Conservation (phyloP, 305 asterid genomes). For the Solanum chacoense region DNA sequence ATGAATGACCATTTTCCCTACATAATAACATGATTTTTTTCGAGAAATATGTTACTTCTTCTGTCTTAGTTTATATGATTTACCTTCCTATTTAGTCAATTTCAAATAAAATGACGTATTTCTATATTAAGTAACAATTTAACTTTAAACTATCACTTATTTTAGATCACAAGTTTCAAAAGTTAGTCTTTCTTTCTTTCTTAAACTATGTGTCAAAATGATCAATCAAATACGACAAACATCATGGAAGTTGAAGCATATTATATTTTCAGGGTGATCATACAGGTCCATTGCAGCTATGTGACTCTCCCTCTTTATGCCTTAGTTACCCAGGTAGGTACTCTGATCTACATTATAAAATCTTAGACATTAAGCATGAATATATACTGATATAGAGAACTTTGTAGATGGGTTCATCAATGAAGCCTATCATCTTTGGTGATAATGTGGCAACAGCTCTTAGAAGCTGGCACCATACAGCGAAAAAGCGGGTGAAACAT, state of each 20-base stretch:
- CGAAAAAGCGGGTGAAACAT: conserved; percentile 31
- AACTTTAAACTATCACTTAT: too few species aligned
- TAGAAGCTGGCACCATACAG: conserved; percentile 42
- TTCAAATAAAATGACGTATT: too few species aligned
- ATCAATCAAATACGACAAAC: background rate
- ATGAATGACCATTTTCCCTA: background rate
- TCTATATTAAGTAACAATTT: too few species aligned
- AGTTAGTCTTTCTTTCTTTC: too few species aligned
- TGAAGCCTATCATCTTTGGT: conserved; percentile 53
- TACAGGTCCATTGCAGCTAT: conserved; percentile 54
- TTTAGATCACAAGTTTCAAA: background rate
- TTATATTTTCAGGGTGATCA: conserved; percentile 20
- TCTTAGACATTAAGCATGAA: background rate
- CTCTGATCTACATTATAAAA: background rate
- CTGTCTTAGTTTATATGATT: too few species aligned
- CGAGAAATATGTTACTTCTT: background rate
- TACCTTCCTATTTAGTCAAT: too few species aligned
- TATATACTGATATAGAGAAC: background rate
- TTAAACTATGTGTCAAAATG: background rate
- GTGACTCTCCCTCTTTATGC: conserved; percentile 70
- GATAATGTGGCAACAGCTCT: conserved; percentile 41
- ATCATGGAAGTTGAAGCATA: background rate
- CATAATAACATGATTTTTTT: background rate
- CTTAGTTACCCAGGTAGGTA: conserved; percentile 49
- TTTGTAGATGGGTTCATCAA: conserved; percentile 51